Percentiles rank a stretch among this genome's conserved stretches.
phyloP scores from a whole-genome alignment of 1,284 basidiomycete genomes.

The Neonothopanus nambi region DNA sequence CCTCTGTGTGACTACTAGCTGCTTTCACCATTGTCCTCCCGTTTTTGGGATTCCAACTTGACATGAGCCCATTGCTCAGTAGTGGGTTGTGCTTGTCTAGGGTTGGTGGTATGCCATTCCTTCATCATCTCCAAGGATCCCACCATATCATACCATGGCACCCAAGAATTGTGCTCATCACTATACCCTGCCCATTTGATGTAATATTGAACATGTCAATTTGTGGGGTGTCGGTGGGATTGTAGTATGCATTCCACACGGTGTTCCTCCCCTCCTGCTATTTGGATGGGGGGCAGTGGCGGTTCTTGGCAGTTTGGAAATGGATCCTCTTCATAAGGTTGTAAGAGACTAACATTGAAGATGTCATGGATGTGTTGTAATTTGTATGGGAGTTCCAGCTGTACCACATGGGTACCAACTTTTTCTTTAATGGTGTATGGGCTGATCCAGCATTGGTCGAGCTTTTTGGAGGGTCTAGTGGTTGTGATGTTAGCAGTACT shows the following conservation, averaged over 20 bases:
- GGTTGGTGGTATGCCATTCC: no score
- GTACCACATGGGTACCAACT: background rate
- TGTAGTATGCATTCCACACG: slow-evolving; percentile 25
- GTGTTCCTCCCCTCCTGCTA: slow-evolving; percentile 2
- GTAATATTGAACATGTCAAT: slow-evolving; percentile 18
- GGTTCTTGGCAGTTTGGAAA: slow-evolving; percentile 2
- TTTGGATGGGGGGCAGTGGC: slow-evolving; percentile 2
- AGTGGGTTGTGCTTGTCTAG: no score
- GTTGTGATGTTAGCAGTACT: slow-evolving; percentile 1
- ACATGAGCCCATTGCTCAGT: no score
- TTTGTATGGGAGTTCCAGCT: slow-evolving; percentile 1
- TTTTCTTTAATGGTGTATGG: background rate
- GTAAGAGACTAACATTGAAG: slow-evolving; percentile 6
- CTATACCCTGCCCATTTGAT: slow-evolving; percentile 21
- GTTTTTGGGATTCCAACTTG: no score
- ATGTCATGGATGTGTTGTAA: slow-evolving; percentile 1
- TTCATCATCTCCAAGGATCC: no score
- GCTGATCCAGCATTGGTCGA: background rate
- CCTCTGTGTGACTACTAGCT: no score
- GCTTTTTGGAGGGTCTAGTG: slow-evolving; percentile 2
- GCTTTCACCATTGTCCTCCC: no score
- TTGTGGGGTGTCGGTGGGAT: slow-evolving; percentile 2
- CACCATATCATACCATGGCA: background rate
- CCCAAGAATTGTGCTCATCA: slow-evolving; percentile 18
- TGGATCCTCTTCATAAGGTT: slow-evolving; percentile 1